Evolutionary conservation across 2,329 filamentous ascomycete genomes (phyloP).

Genomic region (Pyrenophora teres): DNA sequence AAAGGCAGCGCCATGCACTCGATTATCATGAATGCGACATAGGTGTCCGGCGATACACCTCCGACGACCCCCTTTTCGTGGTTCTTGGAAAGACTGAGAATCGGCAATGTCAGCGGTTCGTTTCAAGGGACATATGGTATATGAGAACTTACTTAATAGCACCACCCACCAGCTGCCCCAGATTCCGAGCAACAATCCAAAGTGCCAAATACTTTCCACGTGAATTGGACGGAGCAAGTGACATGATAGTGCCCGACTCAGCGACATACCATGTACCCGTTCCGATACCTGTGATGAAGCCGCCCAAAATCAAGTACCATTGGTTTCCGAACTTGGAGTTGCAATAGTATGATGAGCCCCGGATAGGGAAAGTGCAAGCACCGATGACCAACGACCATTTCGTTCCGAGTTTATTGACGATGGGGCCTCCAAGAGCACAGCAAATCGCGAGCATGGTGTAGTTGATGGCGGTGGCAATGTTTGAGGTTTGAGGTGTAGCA

Average conservation of each 20-base stretch:
- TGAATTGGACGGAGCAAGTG: conserved; percentile 52
- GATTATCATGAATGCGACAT: conserved; percentile 55
- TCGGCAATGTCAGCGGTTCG: not conserved
- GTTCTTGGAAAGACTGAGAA: conserved; percentile 31
- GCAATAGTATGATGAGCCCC: conserved; percentile 55
- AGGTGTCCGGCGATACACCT: conserved; percentile 53
- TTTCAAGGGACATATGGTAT: not conserved
- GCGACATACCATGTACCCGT: conserved; percentile 56
- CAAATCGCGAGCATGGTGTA: conserved; percentile 36
- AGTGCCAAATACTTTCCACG: conserved; percentile 56
- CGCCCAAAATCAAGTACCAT: conserved; percentile 48
- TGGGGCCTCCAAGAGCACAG: conserved; percentile 52
- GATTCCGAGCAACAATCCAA: conserved; percentile 56
- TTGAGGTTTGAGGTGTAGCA: conserved; percentile 52
- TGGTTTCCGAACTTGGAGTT: conserved; percentile 57
- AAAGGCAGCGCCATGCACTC: conserved; percentile 54
- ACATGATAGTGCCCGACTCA: conserved; percentile 56
- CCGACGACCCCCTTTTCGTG: conserved; percentile 36
- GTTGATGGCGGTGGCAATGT: conserved; percentile 45
- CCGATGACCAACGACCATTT: conserved; percentile 56
- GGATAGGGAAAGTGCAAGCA: conserved; percentile 51
- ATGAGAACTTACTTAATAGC: conserved; percentile 44
- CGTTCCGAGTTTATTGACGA: conserved; percentile 55
- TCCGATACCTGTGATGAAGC: conserved; percentile 34
- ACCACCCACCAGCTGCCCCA: conserved; percentile 55